Percentiles rank a stretch among this genome's conserved stretches.
Conservation (phyloP, 2,329 filamentous ascomycete species). For the Colletotrichum eleusines region DNA sequence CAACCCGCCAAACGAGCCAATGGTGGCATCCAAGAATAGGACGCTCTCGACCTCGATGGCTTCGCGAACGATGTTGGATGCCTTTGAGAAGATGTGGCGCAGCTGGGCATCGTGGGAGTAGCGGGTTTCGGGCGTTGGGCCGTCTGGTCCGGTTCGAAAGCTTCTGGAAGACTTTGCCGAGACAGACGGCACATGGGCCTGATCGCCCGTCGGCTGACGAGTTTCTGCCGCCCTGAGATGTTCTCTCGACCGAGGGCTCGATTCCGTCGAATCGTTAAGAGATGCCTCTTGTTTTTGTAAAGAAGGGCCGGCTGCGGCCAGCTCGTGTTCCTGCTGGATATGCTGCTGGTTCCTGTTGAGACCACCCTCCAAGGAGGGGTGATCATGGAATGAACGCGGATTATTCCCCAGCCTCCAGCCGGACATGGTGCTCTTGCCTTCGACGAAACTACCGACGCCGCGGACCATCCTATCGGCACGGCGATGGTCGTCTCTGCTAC, state of each 20-base stretch:
- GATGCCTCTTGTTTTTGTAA: neutral
- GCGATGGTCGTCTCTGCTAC: constrained; percentile 46
- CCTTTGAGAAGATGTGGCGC: constrained; percentile 55
- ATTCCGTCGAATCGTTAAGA: neutral
- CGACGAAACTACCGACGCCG: constrained; percentile 53
- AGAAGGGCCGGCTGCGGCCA: constrained; percentile 51
- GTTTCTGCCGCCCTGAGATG: fast-evolving
- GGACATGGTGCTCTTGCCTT: constrained; percentile 49
- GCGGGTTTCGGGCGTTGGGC: neutral
- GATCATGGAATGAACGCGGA: constrained; percentile 25
- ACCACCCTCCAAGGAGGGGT: constrained; percentile 35
- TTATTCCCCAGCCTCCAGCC: constrained; percentile 43
- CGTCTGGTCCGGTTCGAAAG: constrained; percentile 48
- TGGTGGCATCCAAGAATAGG: constrained; percentile 41
- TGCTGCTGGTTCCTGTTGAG: constrained; percentile 42
- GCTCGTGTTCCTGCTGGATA: constrained; percentile 4
- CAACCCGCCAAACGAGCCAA: constrained; percentile 47
- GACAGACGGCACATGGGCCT: neutral
- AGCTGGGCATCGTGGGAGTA: constrained; percentile 14
- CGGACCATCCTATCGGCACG: constrained; percentile 53
- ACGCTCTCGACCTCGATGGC: constrained; percentile 51
- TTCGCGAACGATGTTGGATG: constrained; percentile 57
- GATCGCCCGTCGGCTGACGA: neutral
- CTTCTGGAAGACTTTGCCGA: neutral
- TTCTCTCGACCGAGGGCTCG: neutral